A percentile compares a stretch with the other conserved stretches of the same genome.
phyloP scores from a whole-genome alignment of 202 grass and related monocot species.

The Panicum virgatum region DNA sequence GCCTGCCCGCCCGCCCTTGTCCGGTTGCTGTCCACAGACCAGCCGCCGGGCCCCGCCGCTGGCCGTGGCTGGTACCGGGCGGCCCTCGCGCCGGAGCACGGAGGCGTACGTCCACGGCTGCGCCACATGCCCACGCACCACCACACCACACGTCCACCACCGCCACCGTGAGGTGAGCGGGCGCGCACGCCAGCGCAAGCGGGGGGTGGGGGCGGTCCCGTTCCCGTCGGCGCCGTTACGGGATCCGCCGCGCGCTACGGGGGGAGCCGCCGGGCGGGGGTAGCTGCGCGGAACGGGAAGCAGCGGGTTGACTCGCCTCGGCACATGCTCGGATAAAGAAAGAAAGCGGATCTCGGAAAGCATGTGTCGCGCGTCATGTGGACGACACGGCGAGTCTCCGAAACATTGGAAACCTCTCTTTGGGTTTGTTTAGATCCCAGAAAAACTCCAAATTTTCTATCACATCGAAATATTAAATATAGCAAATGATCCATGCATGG shows the following conservation, averaged over 20 bases:
- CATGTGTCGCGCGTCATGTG: not conserved
- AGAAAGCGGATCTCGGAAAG: not conserved
- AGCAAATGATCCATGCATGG: too few species aligned
- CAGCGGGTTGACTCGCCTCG: constrained; percentile 23
- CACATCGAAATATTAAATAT: too few species aligned
- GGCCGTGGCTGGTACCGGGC: not conserved
- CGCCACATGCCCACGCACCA: too few species aligned
- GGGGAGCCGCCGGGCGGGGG: too few species aligned
- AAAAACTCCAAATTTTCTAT: too few species aligned
- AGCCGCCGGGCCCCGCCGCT: not conserved
- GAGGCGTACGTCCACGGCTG: not conserved
- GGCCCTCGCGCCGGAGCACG: not conserved
- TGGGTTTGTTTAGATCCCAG: too few species aligned
- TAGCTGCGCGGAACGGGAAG: not conserved
- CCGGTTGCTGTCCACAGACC: constrained; percentile 42
- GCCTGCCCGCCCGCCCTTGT: constrained; percentile 14
- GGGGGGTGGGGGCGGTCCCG: not conserved
- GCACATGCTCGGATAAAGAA: not conserved
- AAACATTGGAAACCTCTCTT: not conserved
- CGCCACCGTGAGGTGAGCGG: not conserved
- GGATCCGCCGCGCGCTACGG: not conserved
- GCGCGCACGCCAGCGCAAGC: not conserved
- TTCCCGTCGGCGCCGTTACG: constrained; percentile 33
- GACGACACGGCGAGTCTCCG: not conserved
- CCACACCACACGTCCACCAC: too few species aligned